Evolutionary conservation across 306 rosid species (phyloP).

Genomic region (Fragaria iinumae): DNA sequence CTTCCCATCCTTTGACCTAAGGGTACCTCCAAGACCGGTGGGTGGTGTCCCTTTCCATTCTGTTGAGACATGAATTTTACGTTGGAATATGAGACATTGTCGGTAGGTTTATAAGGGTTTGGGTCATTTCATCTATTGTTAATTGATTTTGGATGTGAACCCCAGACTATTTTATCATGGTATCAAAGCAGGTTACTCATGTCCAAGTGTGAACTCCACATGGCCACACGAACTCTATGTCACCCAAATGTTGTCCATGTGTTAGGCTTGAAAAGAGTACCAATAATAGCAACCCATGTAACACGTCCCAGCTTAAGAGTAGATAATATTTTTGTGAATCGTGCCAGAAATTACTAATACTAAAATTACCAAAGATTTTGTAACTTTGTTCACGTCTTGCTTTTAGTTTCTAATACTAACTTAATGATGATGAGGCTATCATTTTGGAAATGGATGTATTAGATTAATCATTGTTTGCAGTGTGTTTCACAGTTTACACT

Average conservation of each 20-base stretch:
- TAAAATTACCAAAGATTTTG: not conserved
- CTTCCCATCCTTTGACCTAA: slow-evolving; percentile 25
- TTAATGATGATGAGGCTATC: not conserved
- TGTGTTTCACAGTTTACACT: too few species aligned
- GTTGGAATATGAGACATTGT: too few species aligned
- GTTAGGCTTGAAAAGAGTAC: not conserved
- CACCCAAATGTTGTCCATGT: too few species aligned
- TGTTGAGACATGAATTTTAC: too few species aligned
- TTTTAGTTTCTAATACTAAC: not conserved
- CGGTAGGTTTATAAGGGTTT: too few species aligned
- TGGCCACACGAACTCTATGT: too few species aligned
- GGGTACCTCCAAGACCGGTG: slow-evolving; percentile 9
- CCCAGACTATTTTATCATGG: too few species aligned
- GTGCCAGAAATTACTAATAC: not conserved
- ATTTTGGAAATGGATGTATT: too few species aligned
- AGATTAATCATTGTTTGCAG: too few species aligned
- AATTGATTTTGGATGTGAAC: too few species aligned
- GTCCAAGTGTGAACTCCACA: too few species aligned
- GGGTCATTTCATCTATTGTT: rapidly evolving
- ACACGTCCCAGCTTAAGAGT: not conserved
- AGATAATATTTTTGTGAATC: not conserved
- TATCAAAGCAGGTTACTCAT: too few species aligned
- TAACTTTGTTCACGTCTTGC: not conserved
- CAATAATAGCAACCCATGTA: not conserved
- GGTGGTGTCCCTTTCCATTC: not conserved